Base-by-base conservation (phyloP, 2,329 filamentous ascomycete genomes). In the Raffaelea deltoideospora region DNA sequence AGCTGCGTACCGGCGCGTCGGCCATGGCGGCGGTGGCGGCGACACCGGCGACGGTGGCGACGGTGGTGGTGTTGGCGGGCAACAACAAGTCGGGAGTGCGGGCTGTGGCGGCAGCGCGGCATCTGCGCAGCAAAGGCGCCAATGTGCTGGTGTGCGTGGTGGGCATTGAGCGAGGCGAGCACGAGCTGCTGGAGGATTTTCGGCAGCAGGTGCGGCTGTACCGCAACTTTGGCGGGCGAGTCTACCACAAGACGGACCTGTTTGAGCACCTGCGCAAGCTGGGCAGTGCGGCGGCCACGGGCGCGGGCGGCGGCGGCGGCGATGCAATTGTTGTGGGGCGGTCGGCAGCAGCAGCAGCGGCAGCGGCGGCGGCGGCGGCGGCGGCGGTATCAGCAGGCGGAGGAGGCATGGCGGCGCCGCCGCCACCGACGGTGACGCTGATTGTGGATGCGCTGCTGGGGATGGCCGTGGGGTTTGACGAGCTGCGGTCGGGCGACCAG, bases 371-470 rank as follows among this genome's bases (percentile, higher is more conserved):
- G 0, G 82, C 86, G 32, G 49, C 47, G 29, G 73, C 67, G 45
- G 58, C 62, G 19, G 60, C 71, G 8, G 67, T 75, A 31, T 69
- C 75, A 15, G 73, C 74, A 1, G 75, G n/a, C n/a, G n/a, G n/a
- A n/a, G n/a, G n/a, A n/a, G n/a, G n/a, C n/a, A n/a, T n/a, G n/a
- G 49, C 47, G 29, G 73, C 67, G 45, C 58, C 62, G 19, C 60
- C 71, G 8, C 68, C 75, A 31, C 69, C 75, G 17, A 73, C 74
- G 1, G 75, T 85, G 0, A 81, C 86, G 32, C 65, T 94, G 40
- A 84, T 94, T 45, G 72, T 96, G 38, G 90, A 98, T 53, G 87
- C 86, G 2, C 63, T 96, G 11, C 72, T 98, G 5, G 86, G 86
- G 4, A 72, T 90, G 43, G 85, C 90, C 31, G 75, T 86, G 39